Conservation (phyloP, 140 eudicot species). For the Artemisia princeps region DNA sequence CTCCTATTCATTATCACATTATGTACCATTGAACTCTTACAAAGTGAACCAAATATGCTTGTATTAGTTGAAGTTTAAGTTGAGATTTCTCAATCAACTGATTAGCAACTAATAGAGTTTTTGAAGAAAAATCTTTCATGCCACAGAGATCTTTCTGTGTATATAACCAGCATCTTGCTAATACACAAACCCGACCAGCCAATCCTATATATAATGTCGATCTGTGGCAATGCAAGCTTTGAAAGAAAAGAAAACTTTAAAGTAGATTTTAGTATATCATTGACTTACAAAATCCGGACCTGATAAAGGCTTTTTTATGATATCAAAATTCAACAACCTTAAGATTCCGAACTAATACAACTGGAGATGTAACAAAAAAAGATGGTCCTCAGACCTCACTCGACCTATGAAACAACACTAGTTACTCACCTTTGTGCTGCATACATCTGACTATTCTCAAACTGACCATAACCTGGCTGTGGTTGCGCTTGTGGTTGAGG, state of each 20-base stretch:
- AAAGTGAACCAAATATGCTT: too few relatives aligned
- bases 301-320: background rate
- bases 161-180: too few relatives aligned
- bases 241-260: background rate
- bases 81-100: too few relatives aligned
- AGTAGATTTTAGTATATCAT: conserved; percentile 1
- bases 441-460: conserved; percentile 62
- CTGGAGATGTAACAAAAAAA: background rate
- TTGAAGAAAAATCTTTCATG: too few relatives aligned
- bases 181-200: too few relatives aligned
- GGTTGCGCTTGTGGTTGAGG: conserved; percentile 39
- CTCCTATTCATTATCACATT: too few relatives aligned
- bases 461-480: conserved; percentile 60
- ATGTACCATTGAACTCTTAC: too few relatives aligned
- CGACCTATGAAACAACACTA: conserved; percentile 14
- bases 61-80: too few relatives aligned
- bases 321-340: background rate
- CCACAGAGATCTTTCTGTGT: too few relatives aligned
- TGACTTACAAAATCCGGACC: conserved; percentile 3
- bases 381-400: conserved; percentile 13
- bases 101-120: too few relatives aligned
- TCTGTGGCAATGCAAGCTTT: too few relatives aligned
- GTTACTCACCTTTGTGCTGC: conserved; percentile 37
- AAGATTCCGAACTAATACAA: background rate
- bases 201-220: too few relatives aligned